Evolutionary conservation across 495 filamentous ascomycete species (phyloP), one percentile per base, ranked within the genome.

Genomic region (Trypethelium eluteriae): DNA sequence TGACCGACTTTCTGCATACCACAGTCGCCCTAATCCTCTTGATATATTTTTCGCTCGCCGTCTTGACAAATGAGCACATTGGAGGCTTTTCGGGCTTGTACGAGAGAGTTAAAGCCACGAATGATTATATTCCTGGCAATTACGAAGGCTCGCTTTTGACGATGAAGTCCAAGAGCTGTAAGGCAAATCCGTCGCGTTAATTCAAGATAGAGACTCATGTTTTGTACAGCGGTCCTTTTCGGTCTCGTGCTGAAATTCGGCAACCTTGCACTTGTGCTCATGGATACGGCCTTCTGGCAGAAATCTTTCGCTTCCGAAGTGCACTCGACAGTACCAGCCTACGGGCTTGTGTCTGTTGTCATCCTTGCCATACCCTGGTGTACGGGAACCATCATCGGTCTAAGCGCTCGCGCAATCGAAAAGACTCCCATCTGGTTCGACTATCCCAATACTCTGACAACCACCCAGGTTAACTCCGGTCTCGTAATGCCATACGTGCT

Each of bases 251-350:
- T 71, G 49, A 71, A 71, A 34, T 65, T 49, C 49, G 71, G 66
- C 14, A 73, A 73, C 62, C 70, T 70, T 62, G 69, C 66, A 49
- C 44, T 71, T 16, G 69, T 73, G 14, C 64, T 69, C n/a, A 81
- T 79, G 78, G 79, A 81, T 63, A 81, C 77, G 0, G 77, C 76
- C 59, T 80, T 80, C 68, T 82, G 79, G 61, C 79, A 79, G 68
- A 82, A 82, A 50, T 76, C 78, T 1, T 80, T 82, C 67, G 74
- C 79, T 0, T 18, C 78, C 77, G 2, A 70, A 70, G 9, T 71
- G 76, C 14, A 57, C 65, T 32, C 18, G 36, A 44, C 39, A 56
- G 38, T 62, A 49, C 64, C 50, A 78, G 75, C 68, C 71, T 62
- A 81, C 79, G 78, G 78, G 74, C 64, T 69, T 36, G 67, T 65